These are phyloP conservation scores for Lachnellula occidentalis DNA, from an alignment of 2,329 filamentous ascomycete genomes.

Conservation along the genomic window DNA sequence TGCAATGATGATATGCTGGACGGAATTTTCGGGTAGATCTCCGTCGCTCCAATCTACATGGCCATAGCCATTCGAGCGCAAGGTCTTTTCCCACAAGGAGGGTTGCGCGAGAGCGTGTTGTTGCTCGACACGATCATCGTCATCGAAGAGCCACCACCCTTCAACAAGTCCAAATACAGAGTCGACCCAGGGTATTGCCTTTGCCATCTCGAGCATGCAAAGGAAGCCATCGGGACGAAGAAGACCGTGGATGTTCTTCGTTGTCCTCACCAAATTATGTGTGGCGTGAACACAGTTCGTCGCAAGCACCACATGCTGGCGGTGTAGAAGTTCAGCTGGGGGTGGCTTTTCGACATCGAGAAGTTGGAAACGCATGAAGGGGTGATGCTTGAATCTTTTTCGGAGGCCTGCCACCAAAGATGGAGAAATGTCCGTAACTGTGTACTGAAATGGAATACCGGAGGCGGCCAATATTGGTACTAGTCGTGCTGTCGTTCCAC, in stretches of 20 bases:
- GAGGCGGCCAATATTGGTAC: constrained; percentile 24
- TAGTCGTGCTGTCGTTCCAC: constrained; percentile 36
- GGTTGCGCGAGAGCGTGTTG: constrained; percentile 11
- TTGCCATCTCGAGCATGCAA: constrained; percentile 11
- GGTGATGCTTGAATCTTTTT: constrained; percentile 20
- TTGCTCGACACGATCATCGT: constrained; percentile 8
- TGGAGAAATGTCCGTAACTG: constrained; percentile 38
- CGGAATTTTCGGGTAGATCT: constrained; percentile 7
- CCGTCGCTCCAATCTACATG: constrained; percentile 10
- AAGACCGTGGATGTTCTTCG: constrained; percentile 8
- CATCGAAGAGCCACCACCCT: constrained; percentile 22
- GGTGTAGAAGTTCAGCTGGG: constrained; percentile 4
- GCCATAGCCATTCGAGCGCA: constrained; percentile 2
- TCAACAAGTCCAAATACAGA: constrained; percentile 16
- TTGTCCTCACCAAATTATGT: background rate
- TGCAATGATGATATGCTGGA: constrained; percentile 10
- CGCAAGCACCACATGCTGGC: constrained; percentile 13
- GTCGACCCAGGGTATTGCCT: constrained; percentile 3
- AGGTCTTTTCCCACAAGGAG: constrained; percentile 7
- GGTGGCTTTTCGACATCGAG: constrained; percentile 13
- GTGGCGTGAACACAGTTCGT: constrained; percentile 22
- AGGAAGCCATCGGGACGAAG: constrained; percentile 15
- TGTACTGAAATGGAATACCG: constrained; percentile 33
- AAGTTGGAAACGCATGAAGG: constrained; percentile 16
- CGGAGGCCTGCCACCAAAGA: constrained; percentile 25